Evolutionary conservation across 768 basidiomycete species (phyloP).

Genomic region (Mycena indigotica): DNA sequence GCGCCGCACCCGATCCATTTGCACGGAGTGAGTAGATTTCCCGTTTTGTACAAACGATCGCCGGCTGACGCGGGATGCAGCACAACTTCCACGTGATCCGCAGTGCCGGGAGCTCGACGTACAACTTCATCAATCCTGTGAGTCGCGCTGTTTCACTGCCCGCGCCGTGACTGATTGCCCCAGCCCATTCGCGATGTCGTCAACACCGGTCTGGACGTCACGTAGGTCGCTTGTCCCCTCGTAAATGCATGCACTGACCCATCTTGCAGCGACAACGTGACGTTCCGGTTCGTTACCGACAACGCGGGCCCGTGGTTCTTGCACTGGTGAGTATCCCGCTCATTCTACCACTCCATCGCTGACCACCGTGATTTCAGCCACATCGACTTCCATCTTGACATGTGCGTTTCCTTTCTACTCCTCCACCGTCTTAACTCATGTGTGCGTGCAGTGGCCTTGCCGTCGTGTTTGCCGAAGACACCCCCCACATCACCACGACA

Average conservation of each 20-base stretch:
- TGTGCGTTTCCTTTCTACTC: not conserved
- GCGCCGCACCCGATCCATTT: slow-evolving; percentile 19
- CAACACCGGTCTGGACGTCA: slow-evolving; percentile 2
- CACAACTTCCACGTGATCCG: slow-evolving; percentile 36
- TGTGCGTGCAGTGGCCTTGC: not conserved
- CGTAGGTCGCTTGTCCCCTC: not conserved
- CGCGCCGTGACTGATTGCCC: not conserved
- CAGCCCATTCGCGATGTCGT: slow-evolving; percentile 18
- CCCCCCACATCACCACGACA: not conserved
- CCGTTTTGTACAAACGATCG: not conserved
- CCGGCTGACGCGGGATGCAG: slow-evolving; percentile 7
- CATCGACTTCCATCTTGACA: slow-evolving; percentile 12
- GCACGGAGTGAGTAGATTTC: slow-evolving; percentile 15
- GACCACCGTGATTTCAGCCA: not conserved
- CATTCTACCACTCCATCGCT: not conserved
- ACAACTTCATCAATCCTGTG: slow-evolving; percentile 45
- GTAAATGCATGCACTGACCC: not conserved
- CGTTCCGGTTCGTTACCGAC: slow-evolving; percentile 21
- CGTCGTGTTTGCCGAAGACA: not conserved
- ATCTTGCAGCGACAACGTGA: slow-evolving; percentile 9
- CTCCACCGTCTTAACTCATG: not conserved
- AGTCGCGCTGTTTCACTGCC: not conserved
- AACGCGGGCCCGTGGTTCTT: slow-evolving; percentile 21
- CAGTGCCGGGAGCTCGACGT: slow-evolving; percentile 27
- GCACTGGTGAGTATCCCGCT: slow-evolving; percentile 5